A percentile compares a stretch with the other conserved stretches of the same genome.
phyloP scores from a whole-genome alignment of 1,284 basidiomycete genomes.

The Marasmius fiardii region DNA sequence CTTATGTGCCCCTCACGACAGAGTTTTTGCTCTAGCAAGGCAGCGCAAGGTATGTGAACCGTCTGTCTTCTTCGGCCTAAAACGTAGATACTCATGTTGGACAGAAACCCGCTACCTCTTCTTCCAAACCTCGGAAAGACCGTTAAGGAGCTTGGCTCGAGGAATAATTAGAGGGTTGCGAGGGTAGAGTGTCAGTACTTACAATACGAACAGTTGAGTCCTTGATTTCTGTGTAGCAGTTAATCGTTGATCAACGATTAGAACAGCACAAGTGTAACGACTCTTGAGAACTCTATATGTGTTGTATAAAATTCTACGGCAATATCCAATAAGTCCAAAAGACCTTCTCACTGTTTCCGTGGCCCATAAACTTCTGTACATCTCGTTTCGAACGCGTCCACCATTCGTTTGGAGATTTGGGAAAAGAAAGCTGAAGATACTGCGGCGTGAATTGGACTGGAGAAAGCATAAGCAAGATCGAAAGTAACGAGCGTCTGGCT shows the following conservation, averaged over 20 bases:
- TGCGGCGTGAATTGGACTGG: constrained; percentile 82
- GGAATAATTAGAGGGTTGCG: too few species aligned
- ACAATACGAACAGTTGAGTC: too few species aligned
- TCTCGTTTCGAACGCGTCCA: constrained; percentile 87
- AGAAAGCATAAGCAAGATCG: constrained; percentile 84
- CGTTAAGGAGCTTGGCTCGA: too few species aligned
- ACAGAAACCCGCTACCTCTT: too few species aligned
- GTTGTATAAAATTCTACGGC: too few species aligned
- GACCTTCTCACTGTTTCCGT: constrained; percentile 2
- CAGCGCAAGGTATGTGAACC: too few species aligned
- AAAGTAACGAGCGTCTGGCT: constrained; percentile 68
- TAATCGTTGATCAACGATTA: too few species aligned
- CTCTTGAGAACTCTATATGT: too few species aligned
- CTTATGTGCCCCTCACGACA: background rate
- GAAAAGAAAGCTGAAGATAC: constrained; percentile 84
- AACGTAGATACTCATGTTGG: too few species aligned
- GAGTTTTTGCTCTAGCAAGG: background rate
- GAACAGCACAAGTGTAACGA: too few species aligned
- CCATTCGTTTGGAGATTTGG: constrained; percentile 85
- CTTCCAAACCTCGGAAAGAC: background rate
- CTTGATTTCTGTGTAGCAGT: background rate
- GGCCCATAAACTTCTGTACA: constrained; percentile 70
- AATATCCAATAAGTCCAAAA: background rate
- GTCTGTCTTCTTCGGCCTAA: too few species aligned
- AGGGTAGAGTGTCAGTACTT: too few species aligned